Evolutionary conservation across 371 early-diverging fungal genomes (phyloP), one percentile per base, ranked within the genome.

Genomic region (Parasitella parasitica): DNA sequence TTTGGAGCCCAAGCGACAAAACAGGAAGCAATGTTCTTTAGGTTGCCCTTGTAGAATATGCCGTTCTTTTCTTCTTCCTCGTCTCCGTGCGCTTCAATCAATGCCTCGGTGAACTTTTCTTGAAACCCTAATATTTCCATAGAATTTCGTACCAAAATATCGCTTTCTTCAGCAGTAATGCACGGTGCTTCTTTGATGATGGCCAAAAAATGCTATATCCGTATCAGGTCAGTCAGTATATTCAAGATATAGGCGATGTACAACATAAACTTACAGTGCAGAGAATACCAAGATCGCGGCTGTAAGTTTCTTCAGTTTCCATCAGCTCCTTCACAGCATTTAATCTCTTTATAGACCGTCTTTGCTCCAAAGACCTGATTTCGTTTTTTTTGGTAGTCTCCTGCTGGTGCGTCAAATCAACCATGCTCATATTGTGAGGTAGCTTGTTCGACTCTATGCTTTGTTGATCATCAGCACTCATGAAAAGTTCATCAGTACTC

Each of bases 241-340:
- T n/a, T n/a, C n/a, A n/a, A n/a, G n/a, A n/a, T n/a, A n/a, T n/a
- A n/a, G n/a, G n/a, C n/a, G n/a, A n/a, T n/a, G n/a, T n/a, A n/a
- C n/a, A n/a, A n/a, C n/a, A n/a, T n/a, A n/a, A n/a, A 52, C 67
- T 71, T 67, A 79, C 79, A 30, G 57, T 72, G 16, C 69, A 74
- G 12, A 79, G 66, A n/a, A 72, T 68, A 34, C 57, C 55, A 5
- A 79, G 48, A 60, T 76, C 75, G 6, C 70, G 55, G 6, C 65
- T 58, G 59, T 77, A 80, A 0, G 57, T 70, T 32, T 66, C 67
- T 55, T 80, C 80, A 9, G 80, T 75, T 35, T 70, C 68, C 56
- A 80, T 54, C 2, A 80, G 39, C 46, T 80, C 80, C n/a, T 73
- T 64, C 11, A 67, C 53, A 18, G 62, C 54, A 38, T 57, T 67